Base-by-base conservation (phyloP, 768 basidiomycete species). In the Trametes coccinea region DNA sequence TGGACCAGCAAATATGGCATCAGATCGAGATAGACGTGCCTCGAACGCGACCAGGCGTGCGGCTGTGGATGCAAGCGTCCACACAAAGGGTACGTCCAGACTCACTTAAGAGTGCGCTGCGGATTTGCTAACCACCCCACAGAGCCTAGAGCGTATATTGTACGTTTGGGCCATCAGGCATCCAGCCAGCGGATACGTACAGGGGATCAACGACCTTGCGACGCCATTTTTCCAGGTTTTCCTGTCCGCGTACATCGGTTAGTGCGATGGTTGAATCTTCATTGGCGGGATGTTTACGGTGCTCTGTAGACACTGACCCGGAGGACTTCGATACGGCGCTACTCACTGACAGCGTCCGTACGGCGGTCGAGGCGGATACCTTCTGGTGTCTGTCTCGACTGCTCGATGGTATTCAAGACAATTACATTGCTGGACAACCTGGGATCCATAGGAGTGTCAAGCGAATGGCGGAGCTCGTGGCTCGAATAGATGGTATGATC, bases 111-210 rank as follows among this genome's bases (percentile, higher is more conserved):
- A 6, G 1, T 64, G 61, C 64, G 31, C 58, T 45, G 29, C 22
- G 22, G 22, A 22, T 22, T 1, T 22, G 1, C 22, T 22, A 22
- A 33, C 4, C 22, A 11, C 8, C 7, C 9, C 9, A 60, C 75
- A 96, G 94, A 88, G 92, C 69, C 79, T 99, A 43, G 97, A 98
- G 76, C 83, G 95, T 53, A 94, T 99, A 61, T 78, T 99, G 34
- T 99, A 98, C 68, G 95, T 99, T 16, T 98, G 97, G 96, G 97
- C 97, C 11, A 97, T 98, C 70, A 86, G 97, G 66, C 97, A 98
- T 78, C 97, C 97, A 0, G 96, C 97, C 4, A 95, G 92, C 62
- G 97, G 97, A 9, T 98, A 99, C 74, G 97, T 99, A 5, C 97
- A 99, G 75, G 97, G 97, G 29, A 99, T 99, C 75, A 98, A 99